Evolutionary conservation across 148 eudicot genomes (phyloP), one percentile per base, ranked within the genome.

Genomic region (Chenopodium formosanum): DNA sequence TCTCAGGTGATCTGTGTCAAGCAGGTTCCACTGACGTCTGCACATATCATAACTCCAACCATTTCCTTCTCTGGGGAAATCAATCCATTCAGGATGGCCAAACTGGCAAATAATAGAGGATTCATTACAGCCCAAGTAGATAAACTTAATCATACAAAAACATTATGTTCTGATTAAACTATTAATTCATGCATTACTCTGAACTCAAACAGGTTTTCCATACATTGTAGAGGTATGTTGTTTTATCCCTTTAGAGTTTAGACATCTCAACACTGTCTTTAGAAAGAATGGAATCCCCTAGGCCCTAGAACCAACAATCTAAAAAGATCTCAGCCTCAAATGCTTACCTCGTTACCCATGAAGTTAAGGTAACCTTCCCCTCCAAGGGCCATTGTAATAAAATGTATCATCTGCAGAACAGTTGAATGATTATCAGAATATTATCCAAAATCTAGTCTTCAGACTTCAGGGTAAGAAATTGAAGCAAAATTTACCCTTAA

Each of bases 71-170:
- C 98, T 90, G 16, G 99, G 99, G 84, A 97, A 97, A 88, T 97
- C 99, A 70, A 97, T 97, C 99, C 99, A 97, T 32, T 97, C 99
- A 52, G 99, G 99, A 86, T 97, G 99, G 83, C 99, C 99, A 90
- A 97, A 97, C 99, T 97, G 81, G 62, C 27, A 73, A 88, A 79
- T 81, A 84, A 83, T 60, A 50, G 66, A 34, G 46, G n/a, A 68
- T 25, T 78, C 58, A 72, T 74, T 73, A 80, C 53, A 68, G 19
- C 77, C 47, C 70, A n/a, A 72, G 7, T 40, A 77, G 62, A 56
- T 52, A 82, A 71, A 4, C 20, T 7, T 19, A 76, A 3, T 44
- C 20, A 44, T 56, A 58, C 6, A 60, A 4, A 34, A 37, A 7
- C 32, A 22, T 58, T 56, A 23, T 60, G 23, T 44, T 20, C 56